Percentiles rank a stretch among this genome's conserved stretches.
These are phyloP conservation scores for Aciculoconidium aculeatum DNA, from an alignment of 805 yeast species.

Conservation along the genomic window DNA sequence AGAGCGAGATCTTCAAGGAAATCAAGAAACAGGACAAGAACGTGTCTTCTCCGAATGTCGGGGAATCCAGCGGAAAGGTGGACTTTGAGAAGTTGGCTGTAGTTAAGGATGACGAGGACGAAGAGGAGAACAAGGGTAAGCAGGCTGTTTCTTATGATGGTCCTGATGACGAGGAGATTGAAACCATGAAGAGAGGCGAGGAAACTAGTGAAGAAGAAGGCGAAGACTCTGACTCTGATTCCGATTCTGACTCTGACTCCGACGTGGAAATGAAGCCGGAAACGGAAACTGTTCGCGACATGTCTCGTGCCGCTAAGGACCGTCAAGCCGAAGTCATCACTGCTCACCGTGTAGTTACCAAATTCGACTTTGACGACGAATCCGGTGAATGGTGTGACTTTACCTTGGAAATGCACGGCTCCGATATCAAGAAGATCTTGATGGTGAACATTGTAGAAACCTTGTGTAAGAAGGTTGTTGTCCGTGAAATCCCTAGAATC, in stretches of 20 bases:
- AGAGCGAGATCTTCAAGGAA: conserved; percentile 70
- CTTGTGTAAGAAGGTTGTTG: conserved; percentile 83
- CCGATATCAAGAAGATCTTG: conserved; percentile 79
- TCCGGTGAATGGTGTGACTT: conserved; percentile 92
- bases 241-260: conserved; percentile 24
- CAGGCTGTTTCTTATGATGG: conserved; percentile 91
- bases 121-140: conserved; percentile 58
- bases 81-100: conserved; percentile 24
- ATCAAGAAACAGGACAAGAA: conserved; percentile 70
- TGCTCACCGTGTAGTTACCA: conserved; percentile 64
- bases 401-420: conserved; percentile 70
- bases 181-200: conserved; percentile 80
- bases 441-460: conserved; percentile 97
- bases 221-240: conserved; percentile 19
- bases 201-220: conserved; percentile 67
- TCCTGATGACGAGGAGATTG: conserved; percentile 93
- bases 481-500: conserved; percentile 83
- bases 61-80: conserved; percentile 61
- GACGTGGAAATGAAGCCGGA: conserved; percentile 34
- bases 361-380: conserved; percentile 85
- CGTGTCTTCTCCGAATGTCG: conserved; percentile 56
- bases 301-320: conserved; percentile 64
- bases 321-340: conserved; percentile 81
- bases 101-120: conserved; percentile 51
- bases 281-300: conserved; percentile 13